Evolutionary conservation across 257 asterid species (phyloP).

Genomic region (Solanum acaule): DNA sequence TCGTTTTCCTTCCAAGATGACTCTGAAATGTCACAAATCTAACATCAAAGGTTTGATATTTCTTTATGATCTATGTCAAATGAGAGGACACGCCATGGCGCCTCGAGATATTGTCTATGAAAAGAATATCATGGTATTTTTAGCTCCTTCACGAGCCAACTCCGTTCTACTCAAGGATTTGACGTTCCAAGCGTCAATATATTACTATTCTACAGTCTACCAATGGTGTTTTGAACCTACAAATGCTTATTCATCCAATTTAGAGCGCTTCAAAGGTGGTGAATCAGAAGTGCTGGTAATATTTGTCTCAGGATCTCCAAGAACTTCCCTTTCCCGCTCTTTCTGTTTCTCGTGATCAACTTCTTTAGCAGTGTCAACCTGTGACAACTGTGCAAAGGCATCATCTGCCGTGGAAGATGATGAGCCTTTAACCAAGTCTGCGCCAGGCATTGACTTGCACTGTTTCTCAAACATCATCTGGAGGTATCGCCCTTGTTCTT

Average conservation of each 20-base stretch:
- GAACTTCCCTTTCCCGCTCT: constrained; percentile 12
- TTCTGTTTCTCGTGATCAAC: constrained; percentile 25
- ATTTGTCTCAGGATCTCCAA: constrained; percentile 16
- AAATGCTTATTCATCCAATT: constrained; percentile 23
- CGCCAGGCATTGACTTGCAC: constrained; percentile 42
- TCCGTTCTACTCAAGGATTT: background rate
- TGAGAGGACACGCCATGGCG: background rate
- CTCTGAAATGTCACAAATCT: background rate
- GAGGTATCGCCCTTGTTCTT: constrained; percentile 77
- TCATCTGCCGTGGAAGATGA: constrained; percentile 42
- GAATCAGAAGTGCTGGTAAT: constrained; percentile 12
- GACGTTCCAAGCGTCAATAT: background rate
- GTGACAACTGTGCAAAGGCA: constrained; percentile 18
- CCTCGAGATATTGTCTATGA: background rate
- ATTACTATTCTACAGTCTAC: background rate
- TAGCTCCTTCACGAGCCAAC: background rate
- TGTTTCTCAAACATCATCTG: constrained; percentile 95
- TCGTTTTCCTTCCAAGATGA: background rate
- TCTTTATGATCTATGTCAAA: background rate
- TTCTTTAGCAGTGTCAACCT: constrained; percentile 9
- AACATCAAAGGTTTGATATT: background rate
- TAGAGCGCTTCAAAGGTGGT: constrained; percentile 65
- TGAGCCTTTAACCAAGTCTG: constrained; percentile 37
- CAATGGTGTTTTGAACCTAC: background rate
- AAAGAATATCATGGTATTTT: background rate